Percentiles rank a stretch among this genome's conserved stretches.
Conservation (phyloP, 2,329 filamentous ascomycete species). For the Hymenoscyphus fraxineus region DNA sequence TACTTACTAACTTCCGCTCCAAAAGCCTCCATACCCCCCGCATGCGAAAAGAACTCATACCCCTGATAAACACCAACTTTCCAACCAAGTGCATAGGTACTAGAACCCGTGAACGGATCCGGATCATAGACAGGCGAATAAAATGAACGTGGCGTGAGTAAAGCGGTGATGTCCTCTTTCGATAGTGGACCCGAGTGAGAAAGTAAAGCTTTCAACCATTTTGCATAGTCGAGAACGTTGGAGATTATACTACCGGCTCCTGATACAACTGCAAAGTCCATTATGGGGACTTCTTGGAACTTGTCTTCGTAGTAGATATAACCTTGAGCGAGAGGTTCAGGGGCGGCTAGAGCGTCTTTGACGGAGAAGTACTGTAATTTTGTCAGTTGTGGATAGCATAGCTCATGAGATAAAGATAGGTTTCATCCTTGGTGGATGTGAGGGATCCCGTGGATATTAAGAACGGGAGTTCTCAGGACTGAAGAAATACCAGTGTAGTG, state of each 20-base stretch:
- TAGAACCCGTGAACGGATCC: conserved; percentile 27
- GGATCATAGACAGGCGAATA: conserved; percentile 21
- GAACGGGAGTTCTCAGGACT: no score
- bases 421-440: no score
- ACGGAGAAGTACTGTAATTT: conserved; percentile 25
- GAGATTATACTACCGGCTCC: conserved; percentile 46
- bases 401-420: no score
- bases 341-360: conserved; percentile 20
- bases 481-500: no score
- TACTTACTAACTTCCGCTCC: conserved; percentile 38
- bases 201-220: conserved; percentile 49
- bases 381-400: background rate
- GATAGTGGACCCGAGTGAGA: conserved; percentile 37
- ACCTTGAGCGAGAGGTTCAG: conserved; percentile 39
- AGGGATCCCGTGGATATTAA: no score
- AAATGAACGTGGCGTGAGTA: conserved; percentile 37
- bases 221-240: conserved; percentile 47
- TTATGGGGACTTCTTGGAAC: conserved; percentile 15
- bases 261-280: conserved; percentile 34
- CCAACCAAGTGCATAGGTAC: conserved; percentile 43
- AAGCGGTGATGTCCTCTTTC: conserved; percentile 32
- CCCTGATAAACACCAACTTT: conserved; percentile 40
- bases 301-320: conserved; percentile 37
- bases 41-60: conserved; percentile 41
- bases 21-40: conserved; percentile 44